Percentiles rank a stretch among this genome's conserved stretches.
These are phyloP conservation scores for Paecilomyces sp. DNA, from an alignment of 2,329 filamentous ascomycete species.

Conservation along the genomic window DNA sequence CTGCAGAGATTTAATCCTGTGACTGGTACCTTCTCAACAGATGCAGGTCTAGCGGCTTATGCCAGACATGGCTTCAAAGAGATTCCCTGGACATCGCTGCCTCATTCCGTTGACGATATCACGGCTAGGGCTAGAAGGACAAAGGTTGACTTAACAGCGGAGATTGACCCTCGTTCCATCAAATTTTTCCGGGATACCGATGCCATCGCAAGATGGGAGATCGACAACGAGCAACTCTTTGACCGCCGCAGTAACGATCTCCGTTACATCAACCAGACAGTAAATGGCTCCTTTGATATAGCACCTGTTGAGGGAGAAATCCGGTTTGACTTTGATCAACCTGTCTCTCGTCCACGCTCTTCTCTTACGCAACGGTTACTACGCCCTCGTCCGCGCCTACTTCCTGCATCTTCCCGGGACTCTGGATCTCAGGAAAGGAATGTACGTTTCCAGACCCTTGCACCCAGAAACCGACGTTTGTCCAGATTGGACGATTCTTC, in stretches of 20 bases:
- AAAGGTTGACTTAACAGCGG: constrained; percentile 7
- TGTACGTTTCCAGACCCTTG: neutral
- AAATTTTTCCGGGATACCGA: constrained; percentile 24
- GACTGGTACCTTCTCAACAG: constrained; percentile 42
- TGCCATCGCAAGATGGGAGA: constrained; percentile 31
- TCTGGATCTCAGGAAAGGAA: neutral
- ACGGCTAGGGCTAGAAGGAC: constrained; percentile 12
- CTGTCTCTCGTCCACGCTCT: constrained; percentile 1
- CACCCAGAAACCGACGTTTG: constrained; percentile 18
- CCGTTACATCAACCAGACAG: constrained; percentile 32
- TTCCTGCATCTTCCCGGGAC: neutral
- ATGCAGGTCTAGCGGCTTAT: constrained; percentile 18
- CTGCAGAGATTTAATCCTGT: constrained; percentile 29
- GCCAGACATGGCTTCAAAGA: constrained; percentile 1
- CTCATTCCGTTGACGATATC: constrained; percentile 25
- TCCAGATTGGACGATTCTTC: constrained; percentile 16
- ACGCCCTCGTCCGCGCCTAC: neutral
- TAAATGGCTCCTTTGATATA: constrained; percentile 22
- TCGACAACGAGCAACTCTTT: constrained; percentile 22
- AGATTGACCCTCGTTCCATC: constrained; percentile 15
- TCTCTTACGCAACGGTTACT: constrained; percentile 3
- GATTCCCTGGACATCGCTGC: constrained; percentile 7
- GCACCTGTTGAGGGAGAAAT: constrained; percentile 25
- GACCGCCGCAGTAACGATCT: constrained; percentile 13
- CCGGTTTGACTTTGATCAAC: constrained; percentile 22